Conservation (phyloP, 495 filamentous ascomycete genomes). For the Penicillium ochrochloron region DNA sequence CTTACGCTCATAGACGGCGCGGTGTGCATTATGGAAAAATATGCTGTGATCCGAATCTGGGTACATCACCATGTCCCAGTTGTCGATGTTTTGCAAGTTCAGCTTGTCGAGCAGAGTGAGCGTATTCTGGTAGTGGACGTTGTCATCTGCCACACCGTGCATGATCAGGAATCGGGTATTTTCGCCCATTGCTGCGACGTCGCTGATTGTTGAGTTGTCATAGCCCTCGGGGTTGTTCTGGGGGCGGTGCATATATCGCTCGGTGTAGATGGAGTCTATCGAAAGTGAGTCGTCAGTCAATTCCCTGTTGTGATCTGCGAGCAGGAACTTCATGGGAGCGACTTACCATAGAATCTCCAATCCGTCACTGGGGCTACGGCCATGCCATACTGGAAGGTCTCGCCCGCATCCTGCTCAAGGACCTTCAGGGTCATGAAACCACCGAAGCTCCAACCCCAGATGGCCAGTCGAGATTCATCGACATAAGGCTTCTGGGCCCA, state of each 20-base stretch:
- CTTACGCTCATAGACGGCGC: slow-evolving; percentile 94
- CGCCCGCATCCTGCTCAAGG: slow-evolving; percentile 84
- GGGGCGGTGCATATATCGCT: slow-evolving; percentile 94
- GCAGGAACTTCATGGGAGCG: slow-evolving; percentile 3
- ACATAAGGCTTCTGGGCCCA: slow-evolving; percentile 85
- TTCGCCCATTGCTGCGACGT: slow-evolving; percentile 67
- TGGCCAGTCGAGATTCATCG: slow-evolving; percentile 79
- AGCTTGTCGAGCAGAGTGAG: slow-evolving; percentile 84
- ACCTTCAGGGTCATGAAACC: slow-evolving; percentile 98
- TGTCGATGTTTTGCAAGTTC: slow-evolving; percentile 82
- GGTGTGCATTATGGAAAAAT: slow-evolving; percentile 90
- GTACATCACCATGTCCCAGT: slow-evolving; percentile 96
- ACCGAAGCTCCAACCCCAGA: slow-evolving; percentile 99
- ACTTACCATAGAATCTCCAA: slow-evolving; percentile 83
- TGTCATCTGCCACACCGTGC: slow-evolving; percentile 95
- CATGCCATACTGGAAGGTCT: slow-evolving; percentile 95
- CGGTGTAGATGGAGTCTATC: slow-evolving; percentile 88
- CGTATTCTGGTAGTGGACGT: slow-evolving; percentile 95
- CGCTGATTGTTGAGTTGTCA: slow-evolving; percentile 70
- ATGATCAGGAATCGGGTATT: slow-evolving; percentile 90
- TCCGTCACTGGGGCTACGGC: slow-evolving; percentile 97
- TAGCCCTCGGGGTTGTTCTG: slow-evolving; percentile 81
- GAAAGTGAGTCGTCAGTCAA: background rate
- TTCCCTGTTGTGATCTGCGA: background rate
- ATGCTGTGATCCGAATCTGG: slow-evolving; percentile 97